Percentiles rank a stretch among this genome's conserved stretches.
Conservation (phyloP, 148 eudicot genomes). For the Rhododendron mucronatum region DNA sequence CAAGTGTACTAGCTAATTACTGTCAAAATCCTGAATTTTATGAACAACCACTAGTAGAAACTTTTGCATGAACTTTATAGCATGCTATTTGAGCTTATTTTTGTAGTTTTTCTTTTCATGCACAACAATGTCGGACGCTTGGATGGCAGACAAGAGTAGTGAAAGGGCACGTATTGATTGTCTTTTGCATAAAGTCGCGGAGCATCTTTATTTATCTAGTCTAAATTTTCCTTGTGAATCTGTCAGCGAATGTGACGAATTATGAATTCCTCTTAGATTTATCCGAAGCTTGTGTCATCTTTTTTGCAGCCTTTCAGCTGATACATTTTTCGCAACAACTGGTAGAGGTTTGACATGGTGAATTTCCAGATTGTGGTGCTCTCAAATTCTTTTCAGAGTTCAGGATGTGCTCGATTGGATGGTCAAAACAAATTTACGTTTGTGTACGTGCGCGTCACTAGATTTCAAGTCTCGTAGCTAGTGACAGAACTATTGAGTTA, state of each 20-base stretch:
- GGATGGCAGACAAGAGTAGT: not conserved
- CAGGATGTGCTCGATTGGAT: too few relatives aligned
- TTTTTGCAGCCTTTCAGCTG: not conserved
- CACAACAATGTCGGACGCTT: not conserved
- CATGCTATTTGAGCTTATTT: not conserved
- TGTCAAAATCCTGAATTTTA: too few relatives aligned
- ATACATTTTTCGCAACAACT: not conserved
- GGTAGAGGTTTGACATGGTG: not conserved
- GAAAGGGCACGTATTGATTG: not conserved
- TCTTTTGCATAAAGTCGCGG: too few relatives aligned
- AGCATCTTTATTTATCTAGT: too few relatives aligned
- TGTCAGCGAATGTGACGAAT: not conserved
- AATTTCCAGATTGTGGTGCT: not conserved
- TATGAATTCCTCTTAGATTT: not conserved
- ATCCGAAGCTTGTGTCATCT: not conserved
- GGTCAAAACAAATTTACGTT: not conserved
- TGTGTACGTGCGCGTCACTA: too few relatives aligned
- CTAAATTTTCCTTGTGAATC: not conserved
- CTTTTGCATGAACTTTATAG: too few relatives aligned
- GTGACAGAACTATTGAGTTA: not conserved
- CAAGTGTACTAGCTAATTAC: too few relatives aligned
- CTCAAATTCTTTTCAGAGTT: not conserved
- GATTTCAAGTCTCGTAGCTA: too few relatives aligned
- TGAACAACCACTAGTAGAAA: not conserved
- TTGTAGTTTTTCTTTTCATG: not conserved